phyloP scores from a whole-genome alignment of 306 rosid genomes.

The Corylus heterophylla region DNA sequence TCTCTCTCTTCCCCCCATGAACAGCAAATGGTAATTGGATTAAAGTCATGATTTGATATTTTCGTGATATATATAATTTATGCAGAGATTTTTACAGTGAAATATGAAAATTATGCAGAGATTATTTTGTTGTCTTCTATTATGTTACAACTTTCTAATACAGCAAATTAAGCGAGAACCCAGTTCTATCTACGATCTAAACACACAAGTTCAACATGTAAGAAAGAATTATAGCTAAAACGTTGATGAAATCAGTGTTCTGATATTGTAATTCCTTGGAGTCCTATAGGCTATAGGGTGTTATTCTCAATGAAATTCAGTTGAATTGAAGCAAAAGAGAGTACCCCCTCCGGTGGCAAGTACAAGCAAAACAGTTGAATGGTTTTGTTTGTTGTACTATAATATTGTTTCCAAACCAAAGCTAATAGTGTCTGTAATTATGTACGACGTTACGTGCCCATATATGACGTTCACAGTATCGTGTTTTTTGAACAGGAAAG shows the following conservation, averaged over 20 bases:
- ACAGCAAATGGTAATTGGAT: too few species aligned
- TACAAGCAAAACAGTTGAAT: background rate
- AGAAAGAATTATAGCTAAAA: background rate
- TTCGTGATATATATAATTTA: too few species aligned
- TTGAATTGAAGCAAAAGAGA: background rate
- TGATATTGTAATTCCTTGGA: background rate
- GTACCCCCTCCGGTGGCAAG: background rate
- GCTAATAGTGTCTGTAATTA: background rate
- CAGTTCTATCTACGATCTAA: too few species aligned
- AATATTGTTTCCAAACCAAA: background rate
- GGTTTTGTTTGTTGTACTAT: background rate
- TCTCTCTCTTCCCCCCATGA: background rate
- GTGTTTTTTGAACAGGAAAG: background rate
- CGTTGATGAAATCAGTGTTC: background rate
- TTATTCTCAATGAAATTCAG: background rate
- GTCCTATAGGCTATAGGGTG: background rate
- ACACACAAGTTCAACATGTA: too few species aligned
- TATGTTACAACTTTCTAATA: too few species aligned
- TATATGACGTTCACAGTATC: background rate
- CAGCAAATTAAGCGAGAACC: too few species aligned
- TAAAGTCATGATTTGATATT: too few species aligned
- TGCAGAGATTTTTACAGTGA: too few species aligned
- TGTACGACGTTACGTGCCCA: background rate
- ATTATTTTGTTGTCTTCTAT: too few species aligned
- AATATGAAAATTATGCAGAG: too few species aligned